Percentiles rank a stretch among this genome's conserved stretches.
Evolutionary conservation across 495 filamentous ascomycete genomes (phyloP).

Genomic region (Neurospora africana): DNA sequence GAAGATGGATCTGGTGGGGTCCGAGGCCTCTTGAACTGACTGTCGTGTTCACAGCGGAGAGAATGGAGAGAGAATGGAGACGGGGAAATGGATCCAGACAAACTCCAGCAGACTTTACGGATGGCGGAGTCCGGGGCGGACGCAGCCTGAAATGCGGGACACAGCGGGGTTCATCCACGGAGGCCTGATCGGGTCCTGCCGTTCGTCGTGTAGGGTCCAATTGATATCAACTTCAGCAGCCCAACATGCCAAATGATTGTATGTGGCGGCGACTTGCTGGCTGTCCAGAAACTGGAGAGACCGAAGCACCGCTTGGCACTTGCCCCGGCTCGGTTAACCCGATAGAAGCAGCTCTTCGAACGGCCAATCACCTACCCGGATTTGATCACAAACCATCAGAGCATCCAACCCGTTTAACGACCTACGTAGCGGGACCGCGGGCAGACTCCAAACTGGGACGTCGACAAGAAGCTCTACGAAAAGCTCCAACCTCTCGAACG

Average conservation of each 20-base stretch:
- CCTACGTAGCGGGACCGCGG: not conserved
- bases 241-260: not conserved
- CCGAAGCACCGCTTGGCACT: not conserved
- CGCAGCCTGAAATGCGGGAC: not conserved
- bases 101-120: not conserved
- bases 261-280: not conserved
- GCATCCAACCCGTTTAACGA: not conserved
- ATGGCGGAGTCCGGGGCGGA: not conserved
- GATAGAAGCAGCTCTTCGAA: not conserved
- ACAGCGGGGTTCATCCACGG: not conserved
- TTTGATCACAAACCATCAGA: not conserved
- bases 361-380: not conserved
- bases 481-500: not conserved
- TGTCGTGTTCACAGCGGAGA: not conserved
- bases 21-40: not conserved
- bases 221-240: not conserved
- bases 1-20: not conserved
- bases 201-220: not conserved
- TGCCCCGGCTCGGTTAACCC: not conserved
- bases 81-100: not conserved
- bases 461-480: not conserved
- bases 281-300: not conserved
- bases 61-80: not conserved
- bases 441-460: not conserved
- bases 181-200: not conserved